Conservation (phyloP, 1,139 yeast species). For the Hyphopichia wangnamkhiaoensis region DNA sequence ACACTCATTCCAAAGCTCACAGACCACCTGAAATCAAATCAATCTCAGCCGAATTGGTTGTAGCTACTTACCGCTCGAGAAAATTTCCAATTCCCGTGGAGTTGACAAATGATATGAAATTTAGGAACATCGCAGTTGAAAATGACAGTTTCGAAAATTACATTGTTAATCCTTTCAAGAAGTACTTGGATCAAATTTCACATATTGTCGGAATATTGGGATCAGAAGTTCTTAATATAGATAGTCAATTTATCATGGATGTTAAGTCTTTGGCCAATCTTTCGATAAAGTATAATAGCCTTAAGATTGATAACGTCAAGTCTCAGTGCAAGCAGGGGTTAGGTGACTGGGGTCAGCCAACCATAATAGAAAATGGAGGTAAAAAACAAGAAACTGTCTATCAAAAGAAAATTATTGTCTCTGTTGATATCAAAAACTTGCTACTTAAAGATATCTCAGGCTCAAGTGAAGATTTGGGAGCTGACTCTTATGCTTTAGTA, state of each 20-base stretch:
- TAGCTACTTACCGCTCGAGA: constrained; percentile 24
- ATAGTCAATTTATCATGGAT: constrained; percentile 25
- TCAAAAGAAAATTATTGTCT: constrained; percentile 17
- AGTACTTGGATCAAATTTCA: constrained; percentile 20
- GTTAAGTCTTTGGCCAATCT: constrained; percentile 26
- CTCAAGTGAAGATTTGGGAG: constrained; percentile 17
- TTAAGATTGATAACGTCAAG: constrained; percentile 11
- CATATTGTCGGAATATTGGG: constrained; percentile 21
- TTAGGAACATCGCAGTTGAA: constrained; percentile 9
- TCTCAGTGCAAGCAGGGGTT: constrained; percentile 6
- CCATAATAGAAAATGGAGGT: neutral
- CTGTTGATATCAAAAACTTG: constrained; percentile 13
- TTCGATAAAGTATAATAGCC: constrained; percentile 24
- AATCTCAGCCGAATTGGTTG: constrained; percentile 23
- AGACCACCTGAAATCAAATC: constrained; percentile 24
- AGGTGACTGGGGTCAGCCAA: constrained; percentile 20
- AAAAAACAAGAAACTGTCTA: constrained; percentile 14
- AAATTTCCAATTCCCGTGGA: constrained; percentile 29
- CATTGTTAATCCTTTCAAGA: constrained; percentile 24
- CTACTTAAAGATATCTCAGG: constrained; percentile 1
- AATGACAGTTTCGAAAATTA: constrained; percentile 24
- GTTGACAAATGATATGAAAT: constrained; percentile 30
- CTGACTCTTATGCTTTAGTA: constrained; percentile 20
- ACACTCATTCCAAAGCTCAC: constrained; percentile 2
- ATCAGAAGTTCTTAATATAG: constrained; percentile 21